A percentile compares a stretch with the other conserved stretches of the same genome.
Evolutionary conservation across 164 flowering plant species (phyloP).

Genomic region (Platanus orientalis): DNA sequence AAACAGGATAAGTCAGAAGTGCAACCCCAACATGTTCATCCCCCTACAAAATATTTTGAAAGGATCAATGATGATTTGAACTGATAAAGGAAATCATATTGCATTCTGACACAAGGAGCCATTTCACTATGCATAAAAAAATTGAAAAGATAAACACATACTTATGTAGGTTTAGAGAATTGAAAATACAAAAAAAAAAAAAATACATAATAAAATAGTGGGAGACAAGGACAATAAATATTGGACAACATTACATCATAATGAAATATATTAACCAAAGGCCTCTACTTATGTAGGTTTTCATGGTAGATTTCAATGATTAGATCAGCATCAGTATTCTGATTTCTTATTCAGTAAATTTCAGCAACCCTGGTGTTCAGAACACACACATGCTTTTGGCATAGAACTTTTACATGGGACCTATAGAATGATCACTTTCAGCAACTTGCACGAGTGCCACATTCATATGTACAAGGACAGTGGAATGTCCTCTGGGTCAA

Average conservation of each 20-base stretch:
- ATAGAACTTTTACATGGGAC: no score
- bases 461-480: background rate
- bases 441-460: background rate
- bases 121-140: background rate
- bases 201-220: background rate
- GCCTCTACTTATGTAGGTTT: no score
- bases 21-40: conserved; percentile 95
- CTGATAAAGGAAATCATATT: background rate
- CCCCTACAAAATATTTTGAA: conserved; percentile 48
- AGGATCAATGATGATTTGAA: background rate
- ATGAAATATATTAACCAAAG: background rate
- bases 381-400: no score
- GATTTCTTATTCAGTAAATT: no score
- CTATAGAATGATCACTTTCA: no score
- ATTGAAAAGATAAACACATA: background rate
- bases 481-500: background rate
- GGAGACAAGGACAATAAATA: background rate
- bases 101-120: background rate
- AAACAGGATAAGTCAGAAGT: conserved; percentile 87
- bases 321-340: no score
- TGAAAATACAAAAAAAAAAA: background rate
- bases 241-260: background rate
- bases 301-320: no score
- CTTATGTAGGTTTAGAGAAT: background rate
- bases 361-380: no score